Percentiles rank a stretch among this genome's conserved stretches.
phyloP scores from a whole-genome alignment of 768 basidiomycete species.

The Podaxis pistillaris region DNA sequence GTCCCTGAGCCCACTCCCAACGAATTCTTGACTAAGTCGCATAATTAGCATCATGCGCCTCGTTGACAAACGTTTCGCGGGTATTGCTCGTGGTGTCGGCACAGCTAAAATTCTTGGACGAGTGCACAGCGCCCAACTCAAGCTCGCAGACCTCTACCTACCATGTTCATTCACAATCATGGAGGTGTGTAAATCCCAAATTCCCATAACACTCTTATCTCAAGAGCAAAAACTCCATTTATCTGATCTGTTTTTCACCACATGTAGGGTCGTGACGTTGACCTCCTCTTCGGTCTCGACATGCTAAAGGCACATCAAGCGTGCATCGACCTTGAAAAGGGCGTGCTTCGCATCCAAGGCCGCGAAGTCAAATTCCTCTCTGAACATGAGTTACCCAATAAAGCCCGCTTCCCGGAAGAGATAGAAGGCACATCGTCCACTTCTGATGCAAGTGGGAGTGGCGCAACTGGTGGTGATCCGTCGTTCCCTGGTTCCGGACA shows the following conservation, averaged over 20 bases:
- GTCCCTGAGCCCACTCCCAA: constrained; percentile 20
- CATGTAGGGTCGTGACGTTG: constrained; percentile 79
- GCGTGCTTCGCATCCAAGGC: constrained; percentile 88
- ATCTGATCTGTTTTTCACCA: background rate
- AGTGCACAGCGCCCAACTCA: constrained; percentile 91
- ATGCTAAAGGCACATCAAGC: constrained; percentile 99
- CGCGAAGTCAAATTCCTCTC: constrained; percentile 86
- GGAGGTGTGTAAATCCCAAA: constrained; percentile 59
- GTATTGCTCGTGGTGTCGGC: constrained; percentile 92
- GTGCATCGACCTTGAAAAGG: constrained; percentile 89
- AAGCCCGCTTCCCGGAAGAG: constrained; percentile 45
- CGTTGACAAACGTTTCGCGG: constrained; percentile 81
- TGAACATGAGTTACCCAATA: constrained; percentile 92
- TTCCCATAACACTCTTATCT: background rate
- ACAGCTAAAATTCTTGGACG: constrained; percentile 93
- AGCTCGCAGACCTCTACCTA: constrained; percentile 77
- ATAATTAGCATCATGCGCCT: constrained; percentile 82
- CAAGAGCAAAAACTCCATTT: background rate
- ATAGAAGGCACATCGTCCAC: constrained; percentile 21
- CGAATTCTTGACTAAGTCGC: background rate
- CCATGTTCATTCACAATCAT: constrained; percentile 94
- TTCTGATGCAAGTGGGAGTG: constrained; percentile 13
- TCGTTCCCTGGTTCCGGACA: constrained; percentile 72
- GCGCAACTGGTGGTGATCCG: constrained; percentile 14
- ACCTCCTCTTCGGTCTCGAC: constrained; percentile 97